Conservation (phyloP, 768 basidiomycete genomes). For the Rhizopogon salebrosus region DNA sequence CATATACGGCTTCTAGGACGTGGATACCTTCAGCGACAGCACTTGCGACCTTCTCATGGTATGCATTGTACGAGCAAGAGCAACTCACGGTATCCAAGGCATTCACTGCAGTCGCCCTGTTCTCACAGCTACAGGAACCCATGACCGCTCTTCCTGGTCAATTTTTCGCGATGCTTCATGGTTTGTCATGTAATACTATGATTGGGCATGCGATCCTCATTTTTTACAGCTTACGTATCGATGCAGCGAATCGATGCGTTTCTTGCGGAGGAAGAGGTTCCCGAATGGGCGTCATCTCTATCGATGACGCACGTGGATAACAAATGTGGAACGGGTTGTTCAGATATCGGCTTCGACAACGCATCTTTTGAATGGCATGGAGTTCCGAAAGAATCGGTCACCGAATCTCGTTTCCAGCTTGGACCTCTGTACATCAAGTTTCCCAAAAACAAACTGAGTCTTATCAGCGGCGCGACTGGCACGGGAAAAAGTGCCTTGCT, state of each 20-base stretch:
- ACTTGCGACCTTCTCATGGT: slow-evolving; percentile 57
- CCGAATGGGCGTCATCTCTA: slow-evolving; percentile 71
- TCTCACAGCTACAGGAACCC: slow-evolving; percentile 64
- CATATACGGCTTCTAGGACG: slow-evolving; percentile 37
- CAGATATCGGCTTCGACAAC: slow-evolving; percentile 44
- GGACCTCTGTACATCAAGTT: slow-evolving; percentile 55
- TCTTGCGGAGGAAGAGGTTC: slow-evolving; percentile 69
- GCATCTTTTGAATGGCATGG: slow-evolving; percentile 59
- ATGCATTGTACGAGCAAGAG: slow-evolving; percentile 60
- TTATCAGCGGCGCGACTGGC: slow-evolving; percentile 63
- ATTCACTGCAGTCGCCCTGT: slow-evolving; percentile 75
- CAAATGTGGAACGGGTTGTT: not conserved
- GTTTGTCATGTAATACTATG: slow-evolving; percentile 26
- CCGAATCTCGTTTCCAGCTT: slow-evolving; percentile 43
- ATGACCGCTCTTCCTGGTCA: slow-evolving; percentile 62
- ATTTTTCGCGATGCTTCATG: slow-evolving; percentile 59
- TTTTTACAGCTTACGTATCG: slow-evolving; percentile 57
- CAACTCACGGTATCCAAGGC: slow-evolving; percentile 73
- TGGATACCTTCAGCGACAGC: slow-evolving; percentile 73
- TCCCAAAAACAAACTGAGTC: slow-evolving; percentile 49
- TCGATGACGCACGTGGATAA: slow-evolving; percentile 28
- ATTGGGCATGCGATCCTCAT: not conserved
- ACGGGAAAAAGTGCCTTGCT: slow-evolving; percentile 67
- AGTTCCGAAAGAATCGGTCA: slow-evolving; percentile 18
- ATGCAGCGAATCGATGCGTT: slow-evolving; percentile 78